These are phyloP conservation scores for Symbiodinium pilosum DNA, from an alignment of 73 alveolate species.

Conservation along the genomic window DNA sequence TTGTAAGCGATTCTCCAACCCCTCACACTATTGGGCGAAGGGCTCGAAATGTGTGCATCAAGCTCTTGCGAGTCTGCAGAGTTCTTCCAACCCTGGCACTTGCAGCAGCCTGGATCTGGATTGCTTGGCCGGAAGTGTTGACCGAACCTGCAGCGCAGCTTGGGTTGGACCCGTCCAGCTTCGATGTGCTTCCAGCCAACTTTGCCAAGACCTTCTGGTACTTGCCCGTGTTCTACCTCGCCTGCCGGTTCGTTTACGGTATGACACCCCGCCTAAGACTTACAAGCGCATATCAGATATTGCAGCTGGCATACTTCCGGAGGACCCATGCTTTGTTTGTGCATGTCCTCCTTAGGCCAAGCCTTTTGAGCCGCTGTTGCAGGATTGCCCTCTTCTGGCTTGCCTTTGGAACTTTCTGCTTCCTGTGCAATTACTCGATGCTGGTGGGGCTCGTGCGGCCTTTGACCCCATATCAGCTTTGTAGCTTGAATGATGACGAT, in stretches of 20 bases:
- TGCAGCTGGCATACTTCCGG: conserved; percentile 74
- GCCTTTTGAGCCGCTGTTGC: background rate
- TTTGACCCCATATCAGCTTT: conserved; percentile 64
- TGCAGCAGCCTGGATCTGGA: conserved; percentile 59
- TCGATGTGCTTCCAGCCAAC: conserved; percentile 46
- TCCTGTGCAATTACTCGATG: conserved; percentile 90
- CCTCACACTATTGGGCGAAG: conserved; percentile 46
- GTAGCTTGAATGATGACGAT: conserved; percentile 47
- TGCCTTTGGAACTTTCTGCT: conserved; percentile 45
- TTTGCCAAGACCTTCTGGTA: conserved; percentile 59
- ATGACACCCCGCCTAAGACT: conserved; percentile 79
- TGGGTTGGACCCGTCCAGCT: background rate
- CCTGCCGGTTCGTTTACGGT: conserved; percentile 51
- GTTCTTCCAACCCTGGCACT: conserved; percentile 49
- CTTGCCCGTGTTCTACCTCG: conserved; percentile 49
- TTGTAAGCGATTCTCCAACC: conserved; percentile 60
- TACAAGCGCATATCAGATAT: conserved; percentile 64
- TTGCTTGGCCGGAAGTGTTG: conserved; percentile 77
- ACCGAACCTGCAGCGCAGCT: background rate
- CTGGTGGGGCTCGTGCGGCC: conserved; percentile 73
- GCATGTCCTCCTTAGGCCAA: background rate
- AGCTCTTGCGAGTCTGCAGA: conserved; percentile 18
- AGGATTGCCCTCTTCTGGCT: conserved; percentile 79
- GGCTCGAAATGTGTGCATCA: conserved; percentile 30
- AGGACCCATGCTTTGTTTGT: background rate